Evolutionary conservation across 345 rosid species (phyloP).

Genomic region (Aquilaria sinensis): DNA sequence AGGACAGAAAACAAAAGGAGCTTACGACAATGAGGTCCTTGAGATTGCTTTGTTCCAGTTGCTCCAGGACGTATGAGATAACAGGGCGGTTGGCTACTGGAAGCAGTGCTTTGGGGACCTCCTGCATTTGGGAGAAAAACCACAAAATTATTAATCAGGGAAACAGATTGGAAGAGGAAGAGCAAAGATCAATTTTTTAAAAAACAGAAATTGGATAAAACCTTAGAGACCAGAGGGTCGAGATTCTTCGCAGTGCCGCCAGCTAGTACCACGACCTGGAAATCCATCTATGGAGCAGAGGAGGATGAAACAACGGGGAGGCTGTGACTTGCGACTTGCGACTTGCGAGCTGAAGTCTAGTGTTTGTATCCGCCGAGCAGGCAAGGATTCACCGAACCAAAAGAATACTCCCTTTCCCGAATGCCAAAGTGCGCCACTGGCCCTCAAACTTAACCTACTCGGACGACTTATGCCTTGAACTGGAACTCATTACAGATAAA

Average conservation of each 20-base stretch:
- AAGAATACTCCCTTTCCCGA: neutral
- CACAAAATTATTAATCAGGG: slow-evolving; percentile 1
- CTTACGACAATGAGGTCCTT: slow-evolving; percentile 89
- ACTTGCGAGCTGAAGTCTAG: no score
- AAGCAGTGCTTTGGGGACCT: slow-evolving; percentile 84
- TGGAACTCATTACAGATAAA: no score
- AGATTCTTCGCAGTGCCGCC: slow-evolving; percentile 78
- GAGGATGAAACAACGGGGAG: no score
- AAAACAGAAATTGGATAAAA: slow-evolving; percentile 8
- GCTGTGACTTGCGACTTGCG: no score
- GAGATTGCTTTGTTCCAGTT: slow-evolving; percentile 65
- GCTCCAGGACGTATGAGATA: slow-evolving; percentile 77
- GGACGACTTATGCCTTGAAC: no score
- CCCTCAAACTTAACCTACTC: no score
- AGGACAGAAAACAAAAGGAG: neutral
- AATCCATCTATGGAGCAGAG: slow-evolving; percentile 46
- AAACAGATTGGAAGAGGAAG: neutral
- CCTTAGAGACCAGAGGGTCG: slow-evolving; percentile 85
- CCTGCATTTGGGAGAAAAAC: slow-evolving; percentile 35
- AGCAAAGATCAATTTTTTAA: neutral
- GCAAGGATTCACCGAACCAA: neutral
- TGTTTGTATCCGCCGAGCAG: no score
- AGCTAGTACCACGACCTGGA: slow-evolving; percentile 87
- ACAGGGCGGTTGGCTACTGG: slow-evolving; percentile 95
- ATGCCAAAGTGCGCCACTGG: no score